phyloP scores from a whole-genome alignment of 345 rosid genomes.

The Citrus trifoliata region DNA sequence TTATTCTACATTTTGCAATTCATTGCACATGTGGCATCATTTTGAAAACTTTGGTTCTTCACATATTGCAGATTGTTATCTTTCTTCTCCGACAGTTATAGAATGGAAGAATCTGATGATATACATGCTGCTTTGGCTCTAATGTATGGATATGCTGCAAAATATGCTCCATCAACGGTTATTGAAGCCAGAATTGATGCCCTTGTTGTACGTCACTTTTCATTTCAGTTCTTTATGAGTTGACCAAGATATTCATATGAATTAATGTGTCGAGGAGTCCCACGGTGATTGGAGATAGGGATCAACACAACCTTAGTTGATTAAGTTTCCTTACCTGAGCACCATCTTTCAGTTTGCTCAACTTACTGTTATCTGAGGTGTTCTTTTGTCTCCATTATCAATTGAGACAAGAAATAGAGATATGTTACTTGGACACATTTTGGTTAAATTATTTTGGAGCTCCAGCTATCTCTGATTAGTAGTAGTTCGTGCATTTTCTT shows the following conservation, averaged over 20 bases:
- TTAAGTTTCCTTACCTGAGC: not conserved
- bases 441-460: not conserved
- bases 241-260: not conserved
- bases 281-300: not conserved
- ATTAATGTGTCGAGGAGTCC: not conserved
- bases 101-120: constrained; percentile 87
- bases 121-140: constrained; percentile 98
- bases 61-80: constrained; percentile 66
- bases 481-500: not conserved
- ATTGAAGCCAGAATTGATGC: constrained; percentile 99
- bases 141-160: constrained; percentile 99
- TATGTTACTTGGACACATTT: not conserved
- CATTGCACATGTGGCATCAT: not conserved
- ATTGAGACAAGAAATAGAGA: not conserved
- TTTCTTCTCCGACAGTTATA: constrained; percentile 70
- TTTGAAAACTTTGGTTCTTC: constrained; percentile 22
- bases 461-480: not conserved
- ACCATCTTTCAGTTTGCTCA: not conserved
- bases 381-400: not conserved
- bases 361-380: not conserved
- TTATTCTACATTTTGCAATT: not conserved
- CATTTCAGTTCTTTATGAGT: not conserved
- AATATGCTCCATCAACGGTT: constrained; percentile 93
- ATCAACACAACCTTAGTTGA: not conserved
- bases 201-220: constrained; percentile 66